Conservation (phyloP, 225 moss, liverwort and hornwort genomes). For the Polytrichum commune region DNA sequence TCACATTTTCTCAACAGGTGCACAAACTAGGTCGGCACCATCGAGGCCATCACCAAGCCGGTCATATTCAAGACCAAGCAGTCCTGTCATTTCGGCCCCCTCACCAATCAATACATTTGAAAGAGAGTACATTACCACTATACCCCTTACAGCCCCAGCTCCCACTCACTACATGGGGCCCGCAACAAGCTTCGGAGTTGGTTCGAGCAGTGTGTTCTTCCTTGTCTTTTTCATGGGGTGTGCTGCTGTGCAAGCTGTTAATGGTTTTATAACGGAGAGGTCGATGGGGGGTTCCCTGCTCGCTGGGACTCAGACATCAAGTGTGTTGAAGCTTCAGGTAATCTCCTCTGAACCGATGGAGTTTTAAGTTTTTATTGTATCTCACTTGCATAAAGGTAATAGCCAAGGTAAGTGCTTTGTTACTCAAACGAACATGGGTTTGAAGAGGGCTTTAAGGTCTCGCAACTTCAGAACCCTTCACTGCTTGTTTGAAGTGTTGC, state of each 20-base stretch:
- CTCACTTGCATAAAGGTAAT: background rate
- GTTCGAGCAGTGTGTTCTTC: slow-evolving; percentile 45
- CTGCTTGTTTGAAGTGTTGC: background rate
- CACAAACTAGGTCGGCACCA: slow-evolving; percentile 42
- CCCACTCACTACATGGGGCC: slow-evolving; percentile 48
- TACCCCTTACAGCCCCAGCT: slow-evolving; percentile 42
- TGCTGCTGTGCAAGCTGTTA: slow-evolving; percentile 35
- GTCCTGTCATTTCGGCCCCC: slow-evolving; percentile 24
- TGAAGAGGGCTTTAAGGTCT: too few relatives aligned
- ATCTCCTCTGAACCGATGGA: too few relatives aligned
- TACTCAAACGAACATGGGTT: too few relatives aligned
- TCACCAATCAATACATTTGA: slow-evolving; percentile 24
- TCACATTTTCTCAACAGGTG: slow-evolving; percentile 19
- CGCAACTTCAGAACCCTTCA: background rate
- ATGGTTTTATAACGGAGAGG: slow-evolving; percentile 42
- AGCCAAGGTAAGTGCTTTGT: too few relatives aligned
- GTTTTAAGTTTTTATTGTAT: background rate
- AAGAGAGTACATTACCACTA: slow-evolving; percentile 36
- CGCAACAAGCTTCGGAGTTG: slow-evolving; percentile 38
- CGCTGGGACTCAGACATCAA: slow-evolving; percentile 35
- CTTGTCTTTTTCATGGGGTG: slow-evolving; percentile 49
- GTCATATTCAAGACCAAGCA: slow-evolving; percentile 37
- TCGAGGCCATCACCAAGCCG: slow-evolving; percentile 30
- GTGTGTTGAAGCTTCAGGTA: slow-evolving; percentile 54
- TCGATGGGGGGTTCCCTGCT: slow-evolving; percentile 40